A percentile compares a stretch with the other conserved stretches of the same genome.
Evolutionary conservation across 2,329 filamentous ascomycete species (phyloP).

Genomic region (Penicillium polonicum): DNA sequence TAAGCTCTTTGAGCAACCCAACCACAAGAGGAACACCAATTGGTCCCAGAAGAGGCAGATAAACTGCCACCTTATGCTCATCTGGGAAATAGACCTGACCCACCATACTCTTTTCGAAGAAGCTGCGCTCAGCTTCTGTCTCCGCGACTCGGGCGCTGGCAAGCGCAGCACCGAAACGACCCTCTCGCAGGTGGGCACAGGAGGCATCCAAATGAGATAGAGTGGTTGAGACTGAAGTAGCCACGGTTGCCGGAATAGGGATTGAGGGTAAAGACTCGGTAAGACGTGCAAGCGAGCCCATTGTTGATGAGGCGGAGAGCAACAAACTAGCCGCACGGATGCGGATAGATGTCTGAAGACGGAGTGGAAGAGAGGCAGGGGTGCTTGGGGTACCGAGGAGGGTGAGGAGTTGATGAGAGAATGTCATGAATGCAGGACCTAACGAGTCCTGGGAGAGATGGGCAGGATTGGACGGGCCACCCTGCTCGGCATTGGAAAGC

Average conservation of each 20-base stretch:
- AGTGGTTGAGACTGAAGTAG: constrained; percentile 77
- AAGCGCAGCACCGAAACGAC: constrained; percentile 65
- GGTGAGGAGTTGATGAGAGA: constrained; percentile 84
- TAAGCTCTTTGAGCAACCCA: constrained; percentile 78
- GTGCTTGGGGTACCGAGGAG: constrained; percentile 80
- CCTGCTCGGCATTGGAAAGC: constrained; percentile 35
- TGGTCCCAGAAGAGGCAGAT: constrained; percentile 84
- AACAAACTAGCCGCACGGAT: constrained; percentile 82
- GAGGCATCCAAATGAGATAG: constrained; percentile 74
- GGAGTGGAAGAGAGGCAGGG: constrained; percentile 74
- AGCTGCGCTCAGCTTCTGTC: constrained; percentile 84
- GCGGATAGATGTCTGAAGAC: constrained; percentile 80
- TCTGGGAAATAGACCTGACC: constrained; percentile 98
- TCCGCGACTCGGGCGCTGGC: constrained; percentile 82
- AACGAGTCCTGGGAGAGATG: constrained; percentile 66
- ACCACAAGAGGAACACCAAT: constrained; percentile 87
- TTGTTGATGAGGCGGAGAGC: constrained; percentile 84
- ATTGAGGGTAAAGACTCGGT: constrained; percentile 83
- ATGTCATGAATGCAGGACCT: constrained; percentile 79
- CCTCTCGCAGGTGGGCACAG: constrained; percentile 66
- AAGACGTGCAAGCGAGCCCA: constrained; percentile 87
- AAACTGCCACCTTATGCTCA: constrained; percentile 96
- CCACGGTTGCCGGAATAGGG: constrained; percentile 82
- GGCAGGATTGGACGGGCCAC: constrained; percentile 35
- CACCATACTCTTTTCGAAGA: constrained; percentile 99